Evolutionary conservation across 2,329 filamentous ascomycete genomes (phyloP), one percentile per base, ranked within the genome.

Genomic region (Fusarium beomiforme): DNA sequence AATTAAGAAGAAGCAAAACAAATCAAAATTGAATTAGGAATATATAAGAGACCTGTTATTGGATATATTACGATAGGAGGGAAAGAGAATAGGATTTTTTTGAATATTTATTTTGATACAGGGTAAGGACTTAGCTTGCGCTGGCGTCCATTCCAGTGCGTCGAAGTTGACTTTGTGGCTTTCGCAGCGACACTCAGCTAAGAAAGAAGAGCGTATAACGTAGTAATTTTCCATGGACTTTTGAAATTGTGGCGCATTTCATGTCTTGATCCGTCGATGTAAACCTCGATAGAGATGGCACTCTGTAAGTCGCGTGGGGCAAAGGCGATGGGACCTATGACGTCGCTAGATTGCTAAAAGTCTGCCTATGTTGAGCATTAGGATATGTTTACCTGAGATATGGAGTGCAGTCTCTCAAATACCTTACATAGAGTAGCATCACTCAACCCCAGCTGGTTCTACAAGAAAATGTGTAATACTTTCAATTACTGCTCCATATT

Each of bases 71-170:
- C 5, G 9, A 21, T 4, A 7, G 2, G 1, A n/a, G 8, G 17
- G 0, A 24, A 12, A n/a, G 16, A 21, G 10, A 17, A 6, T 12
- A 4, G 1, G 7, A 1, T 9, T 19, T 1, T 1, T 1, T 6
- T 19, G 1, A 10, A 21, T 19, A 8, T 23, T 12, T 5, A 11
- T 29, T 6, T 16, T 6, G 0, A 23, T 50, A 16, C n/a, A 57
- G 54, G 54, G 54, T 57, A 57, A 21, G 2, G 4, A 16, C 4
- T 26, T 39, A 3, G 10, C 4, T 29, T 14, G 23, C 4, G 3
- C 1, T 34, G 2, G 5, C 21, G 12, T 0, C 3, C 54, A 50
- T 57, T 50, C 54, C 33, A 50, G 42, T 7, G 11, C 16, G 34
- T 50, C 6, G 16, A 50, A 31, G 42, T 3, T 23, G 14, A 23